Conservation (phyloP, 2,329 filamentous ascomycete species). For the Aspergillus nomiae region DNA sequence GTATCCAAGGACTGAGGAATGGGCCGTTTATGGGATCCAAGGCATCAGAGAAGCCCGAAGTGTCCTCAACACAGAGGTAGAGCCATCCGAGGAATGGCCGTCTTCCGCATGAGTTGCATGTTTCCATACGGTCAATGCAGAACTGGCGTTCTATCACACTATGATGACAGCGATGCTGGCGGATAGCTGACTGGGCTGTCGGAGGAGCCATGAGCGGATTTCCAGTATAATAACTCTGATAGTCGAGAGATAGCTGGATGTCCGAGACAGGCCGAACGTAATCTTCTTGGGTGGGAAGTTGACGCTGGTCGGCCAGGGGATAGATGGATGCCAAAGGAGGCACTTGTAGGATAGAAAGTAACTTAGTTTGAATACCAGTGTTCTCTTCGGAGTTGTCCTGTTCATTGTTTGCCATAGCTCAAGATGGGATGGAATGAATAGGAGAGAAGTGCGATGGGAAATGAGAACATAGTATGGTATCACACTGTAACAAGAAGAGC, state of each 20-base stretch:
- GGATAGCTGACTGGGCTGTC: neutral
- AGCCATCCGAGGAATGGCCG: constrained; percentile 68
- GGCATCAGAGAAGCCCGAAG: constrained; percentile 44
- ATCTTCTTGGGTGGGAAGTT: neutral
- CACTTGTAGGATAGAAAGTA: constrained; percentile 7
- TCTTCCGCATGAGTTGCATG: constrained; percentile 62
- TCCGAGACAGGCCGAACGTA: neutral
- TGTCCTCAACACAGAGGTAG: constrained; percentile 71
- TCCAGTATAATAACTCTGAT: neutral
- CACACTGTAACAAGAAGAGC: neutral
- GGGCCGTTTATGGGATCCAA: constrained; percentile 13
- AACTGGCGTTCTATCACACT: constrained; percentile 67
- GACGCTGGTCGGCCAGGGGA: neutral
- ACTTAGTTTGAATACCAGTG: neutral
- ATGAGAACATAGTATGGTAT: neutral
- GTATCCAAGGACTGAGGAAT: constrained; percentile 41
- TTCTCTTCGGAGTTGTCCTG: neutral
- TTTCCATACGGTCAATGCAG: constrained; percentile 46
- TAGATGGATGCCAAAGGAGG: neutral
- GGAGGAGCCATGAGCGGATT: neutral
- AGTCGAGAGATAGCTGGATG: neutral
- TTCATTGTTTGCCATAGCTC: constrained; percentile 1
- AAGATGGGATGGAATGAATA: neutral
- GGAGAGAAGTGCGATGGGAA: neutral
- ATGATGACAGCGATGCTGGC: constrained; percentile 45